A percentile compares a stretch with the other conserved stretches of the same genome.
phyloP scores from a whole-genome alignment of 1,284 basidiomycete genomes.

The Rhodotorula sp. region DNA sequence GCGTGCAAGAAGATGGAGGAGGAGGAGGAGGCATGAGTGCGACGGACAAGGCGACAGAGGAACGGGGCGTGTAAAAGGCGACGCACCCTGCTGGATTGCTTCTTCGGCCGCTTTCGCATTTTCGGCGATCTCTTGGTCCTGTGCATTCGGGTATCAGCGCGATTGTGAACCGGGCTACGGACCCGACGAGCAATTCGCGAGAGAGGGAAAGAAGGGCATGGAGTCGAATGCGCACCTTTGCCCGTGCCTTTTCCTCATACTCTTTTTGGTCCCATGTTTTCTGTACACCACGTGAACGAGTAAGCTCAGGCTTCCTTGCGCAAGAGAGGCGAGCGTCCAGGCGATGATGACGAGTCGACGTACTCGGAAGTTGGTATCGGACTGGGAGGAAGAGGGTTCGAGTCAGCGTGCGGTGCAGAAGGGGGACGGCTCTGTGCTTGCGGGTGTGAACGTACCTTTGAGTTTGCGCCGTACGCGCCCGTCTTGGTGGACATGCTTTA shows the following conservation, averaged over 20 bases:
- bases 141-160: no score
- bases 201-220: neutral
- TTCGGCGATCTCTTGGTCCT: constrained; percentile 42
- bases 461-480: constrained; percentile 35
- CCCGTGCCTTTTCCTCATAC: constrained; percentile 43
- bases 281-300: neutral
- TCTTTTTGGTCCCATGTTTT: constrained; percentile 46
- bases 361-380: constrained; percentile 35
- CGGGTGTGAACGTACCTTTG: constrained; percentile 15
- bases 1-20: neutral
- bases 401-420: neutral
- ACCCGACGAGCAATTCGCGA: no score
- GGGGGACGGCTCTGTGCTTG: no score
- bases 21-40: neutral
- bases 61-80: no score
- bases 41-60: no score
- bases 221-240: constrained; percentile 33
- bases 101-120: constrained; percentile 39
- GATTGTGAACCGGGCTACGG: no score
- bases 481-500: constrained; percentile 12
- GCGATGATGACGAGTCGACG: neutral
- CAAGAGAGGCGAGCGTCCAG: no score
- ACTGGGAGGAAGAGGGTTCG: constrained; percentile 5
- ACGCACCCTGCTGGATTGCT: constrained; percentile 36
- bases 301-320: neutral